Base-by-base conservation (phyloP, 345 rosid genomes). In the Eucalyptus regnans region DNA sequence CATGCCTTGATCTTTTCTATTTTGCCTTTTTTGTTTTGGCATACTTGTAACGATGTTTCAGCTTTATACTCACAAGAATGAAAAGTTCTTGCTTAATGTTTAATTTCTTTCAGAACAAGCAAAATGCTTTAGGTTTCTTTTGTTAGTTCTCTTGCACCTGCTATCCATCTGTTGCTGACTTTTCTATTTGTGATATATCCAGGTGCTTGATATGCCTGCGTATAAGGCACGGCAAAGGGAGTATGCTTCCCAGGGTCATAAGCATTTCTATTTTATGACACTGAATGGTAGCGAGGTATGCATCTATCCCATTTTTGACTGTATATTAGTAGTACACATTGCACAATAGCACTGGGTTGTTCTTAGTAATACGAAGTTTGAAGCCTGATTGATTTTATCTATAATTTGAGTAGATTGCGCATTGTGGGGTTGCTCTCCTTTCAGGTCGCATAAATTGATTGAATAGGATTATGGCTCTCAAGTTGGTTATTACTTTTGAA, bases 231-330 rank as follows among this genome's bases (percentile, higher is more conserved):
- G 99, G 12, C 99, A 95, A 88, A 96, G 93, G 91, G 96, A 98
- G 89, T 98, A 98, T 94, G 99, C 99, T 81, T 93, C 93, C 54
- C 95, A 91, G 93, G 96, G 98, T 91, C 99, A 98, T 91, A 98
- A 95, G 93, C 99, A 98, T 95, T 98, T 97, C 93, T 98, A 98
- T 94, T 98, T 98, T 94, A 98, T 98, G 99, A 98, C 99, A 46
- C 92, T 98, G 90, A 95, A 96, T 91, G 98, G 98, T 90, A 96
- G 97, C 89, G 99, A 98, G 99, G 99, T 98, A 90, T 88, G 93
- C 83, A 89, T 90, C 20, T 87, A 85, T 88, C 87, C 43, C 58
- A 76, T 76, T 76, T 76, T 37, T 18, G 48, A 71, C 83, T 71
- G 83, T 37, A 9, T 58, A 46, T 22, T 50, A 17, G 6, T 81